These are phyloP conservation scores for Cladophialophora yegresii DNA, from an alignment of 2,329 filamentous ascomycete genomes.

Conservation along the genomic window DNA sequence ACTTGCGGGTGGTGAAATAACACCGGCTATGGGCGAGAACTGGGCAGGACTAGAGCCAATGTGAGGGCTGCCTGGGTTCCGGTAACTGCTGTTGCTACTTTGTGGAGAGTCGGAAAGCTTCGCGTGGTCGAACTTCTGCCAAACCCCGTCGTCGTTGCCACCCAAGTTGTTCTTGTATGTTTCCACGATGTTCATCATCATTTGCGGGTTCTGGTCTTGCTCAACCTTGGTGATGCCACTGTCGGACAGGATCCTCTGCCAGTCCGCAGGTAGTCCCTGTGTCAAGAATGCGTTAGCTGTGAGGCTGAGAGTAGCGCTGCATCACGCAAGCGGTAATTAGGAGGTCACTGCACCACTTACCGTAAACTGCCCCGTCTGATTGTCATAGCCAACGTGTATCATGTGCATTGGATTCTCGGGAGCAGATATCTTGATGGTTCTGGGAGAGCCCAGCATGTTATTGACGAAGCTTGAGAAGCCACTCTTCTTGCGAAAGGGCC, in stretches of 20 bases:
- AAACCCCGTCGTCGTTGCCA: slow-evolving; percentile 74
- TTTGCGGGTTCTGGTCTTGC: slow-evolving; percentile 91
- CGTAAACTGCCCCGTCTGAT: slow-evolving; percentile 92
- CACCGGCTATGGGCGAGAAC: slow-evolving; percentile 56
- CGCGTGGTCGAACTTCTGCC: slow-evolving; percentile 95
- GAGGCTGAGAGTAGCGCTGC: slow-evolving; percentile 5
- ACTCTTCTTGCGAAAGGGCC: slow-evolving; percentile 72
- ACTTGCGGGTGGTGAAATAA: slow-evolving; percentile 77
- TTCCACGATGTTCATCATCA: slow-evolving; percentile 90
- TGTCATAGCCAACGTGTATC: slow-evolving; percentile 96
- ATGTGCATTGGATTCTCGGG: slow-evolving; percentile 97
- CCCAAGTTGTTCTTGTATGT: slow-evolving; percentile 97
- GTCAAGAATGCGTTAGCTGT: slow-evolving; percentile 14
- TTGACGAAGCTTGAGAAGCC: slow-evolving; percentile 87
- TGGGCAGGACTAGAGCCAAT: slow-evolving; percentile 50
- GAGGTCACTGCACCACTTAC: slow-evolving; percentile 56
- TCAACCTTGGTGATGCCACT: slow-evolving; percentile 96
- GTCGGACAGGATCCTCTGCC: slow-evolving; percentile 92
- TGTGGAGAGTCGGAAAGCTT: slow-evolving; percentile 52
- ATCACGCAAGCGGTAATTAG: background rate
- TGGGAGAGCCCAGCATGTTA: slow-evolving; percentile 78
- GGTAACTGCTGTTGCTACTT: slow-evolving; percentile 30
- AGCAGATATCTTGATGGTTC: slow-evolving; percentile 92
- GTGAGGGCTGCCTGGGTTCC: slow-evolving; percentile 34
- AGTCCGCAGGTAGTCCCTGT: slow-evolving; percentile 96